Conservation (phyloP, 805 yeast genomes). For the Candida gorgasii region DNA sequence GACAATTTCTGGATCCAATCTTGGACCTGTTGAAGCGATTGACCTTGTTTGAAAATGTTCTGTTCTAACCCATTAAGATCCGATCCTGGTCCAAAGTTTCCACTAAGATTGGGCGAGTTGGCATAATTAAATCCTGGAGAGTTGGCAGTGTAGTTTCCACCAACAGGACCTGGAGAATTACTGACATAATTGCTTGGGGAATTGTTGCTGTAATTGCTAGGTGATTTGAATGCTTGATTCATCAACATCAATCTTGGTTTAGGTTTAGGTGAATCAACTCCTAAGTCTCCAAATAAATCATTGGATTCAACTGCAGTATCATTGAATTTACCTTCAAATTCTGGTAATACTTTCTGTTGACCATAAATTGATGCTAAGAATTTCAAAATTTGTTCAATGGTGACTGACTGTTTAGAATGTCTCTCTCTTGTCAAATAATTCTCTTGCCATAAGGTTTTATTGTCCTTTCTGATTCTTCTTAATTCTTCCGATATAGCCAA, state of each 20-base stretch:
- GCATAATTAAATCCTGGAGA: no score
- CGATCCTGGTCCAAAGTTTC: slow-evolving; percentile 2
- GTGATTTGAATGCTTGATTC: slow-evolving; percentile 33
- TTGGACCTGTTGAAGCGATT: slow-evolving; percentile 54
- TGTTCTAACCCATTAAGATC: slow-evolving; percentile 45
- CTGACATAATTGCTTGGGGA: neutral
- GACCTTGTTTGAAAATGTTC: slow-evolving; percentile 50
- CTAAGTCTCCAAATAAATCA: slow-evolving; percentile 14
- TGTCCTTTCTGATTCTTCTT: slow-evolving; percentile 79
- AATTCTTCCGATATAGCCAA: slow-evolving; percentile 80
- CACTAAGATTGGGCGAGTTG: neutral
- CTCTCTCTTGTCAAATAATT: slow-evolving; percentile 80
- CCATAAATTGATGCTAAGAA: slow-evolving; percentile 85
- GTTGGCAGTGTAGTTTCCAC: neutral
- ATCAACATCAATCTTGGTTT: slow-evolving; percentile 44
- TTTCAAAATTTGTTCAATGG: slow-evolving; percentile 82
- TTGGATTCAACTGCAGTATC: slow-evolving; percentile 20
- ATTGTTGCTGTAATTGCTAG: neutral
- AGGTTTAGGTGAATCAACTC: slow-evolving; percentile 16
- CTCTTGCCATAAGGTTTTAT: slow-evolving; percentile 90
- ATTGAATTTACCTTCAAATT: slow-evolving; percentile 13
- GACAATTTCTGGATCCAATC: slow-evolving; percentile 52
- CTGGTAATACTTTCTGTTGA: slow-evolving; percentile 37
- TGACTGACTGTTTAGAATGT: slow-evolving; percentile 81
- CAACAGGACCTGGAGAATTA: neutral